Evolutionary conservation across 108 stramenopile species (phyloP), one percentile per base, ranked within the genome.

Genomic region (Fragilariopsis cylindrus): DNA sequence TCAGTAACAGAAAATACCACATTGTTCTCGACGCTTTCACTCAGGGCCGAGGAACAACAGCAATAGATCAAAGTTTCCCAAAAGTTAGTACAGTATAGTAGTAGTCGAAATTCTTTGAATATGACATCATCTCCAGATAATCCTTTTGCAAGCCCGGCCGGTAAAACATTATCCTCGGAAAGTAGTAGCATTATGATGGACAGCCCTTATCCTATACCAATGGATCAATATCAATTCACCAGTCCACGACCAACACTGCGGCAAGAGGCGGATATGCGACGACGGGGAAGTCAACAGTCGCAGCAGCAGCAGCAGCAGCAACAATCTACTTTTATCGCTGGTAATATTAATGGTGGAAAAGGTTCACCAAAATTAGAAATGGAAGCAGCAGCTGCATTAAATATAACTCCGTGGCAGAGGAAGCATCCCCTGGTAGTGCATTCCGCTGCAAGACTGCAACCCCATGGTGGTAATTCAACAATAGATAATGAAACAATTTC

Each of bases 111-210:
- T 30, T 30, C 30, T 30, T 1, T 30, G 30, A 30, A 30, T 30
- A 30, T 30, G 30, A 30, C 30, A 30, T 30, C 30, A 30, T 30
- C 30, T 30, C 30, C 30, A 21, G 48, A 68, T 48, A 68, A 68
- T 52, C 67, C 67, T 4, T 68, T 68, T 52, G 67, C 67, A 16
- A 68, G 48, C 44, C 67, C 67, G 18, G 67, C 19, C 3, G 67
- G 48, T 7, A 52, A 11, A n/a, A 68, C 15, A 7, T 11, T 43
- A 50, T 16, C 49, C 5, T 48, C 48, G 48, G 13, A 44, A 30
- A 48, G 47, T 41, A 50, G 18, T 44, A 63, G 62, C 39, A 11
- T 63, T 13, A 6, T 12, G 3, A n/a, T 15, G 4, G 62, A 63
- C 9, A 44, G 15, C 45, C 62, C 62, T 9, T 43, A 63, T 45